Conservation (phyloP, 2,329 filamentous ascomycete genomes). For the Chaetomiaceae sp. region DNA sequence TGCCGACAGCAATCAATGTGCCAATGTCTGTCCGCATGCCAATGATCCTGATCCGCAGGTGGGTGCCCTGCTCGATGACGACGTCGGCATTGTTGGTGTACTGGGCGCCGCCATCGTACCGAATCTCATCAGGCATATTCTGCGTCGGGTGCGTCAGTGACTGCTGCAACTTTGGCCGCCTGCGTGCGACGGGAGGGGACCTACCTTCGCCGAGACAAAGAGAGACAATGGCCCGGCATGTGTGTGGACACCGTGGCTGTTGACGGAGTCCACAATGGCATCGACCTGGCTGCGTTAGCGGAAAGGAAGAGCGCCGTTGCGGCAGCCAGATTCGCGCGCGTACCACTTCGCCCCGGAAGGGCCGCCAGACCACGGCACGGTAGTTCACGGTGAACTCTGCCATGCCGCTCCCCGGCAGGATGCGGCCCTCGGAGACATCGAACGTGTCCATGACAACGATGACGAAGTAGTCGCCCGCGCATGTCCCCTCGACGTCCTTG, state of each 20-base stretch:
- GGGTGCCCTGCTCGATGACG: slow-evolving; percentile 88
- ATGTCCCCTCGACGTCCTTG: slow-evolving; percentile 90
- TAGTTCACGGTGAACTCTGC: slow-evolving; percentile 95
- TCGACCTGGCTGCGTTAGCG: slow-evolving; percentile 63
- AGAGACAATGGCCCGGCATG: slow-evolving; percentile 73
- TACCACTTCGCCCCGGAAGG: slow-evolving; percentile 97
- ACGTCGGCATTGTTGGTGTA: slow-evolving; percentile 95
- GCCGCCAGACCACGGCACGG: slow-evolving; percentile 93
- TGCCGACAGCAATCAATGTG: slow-evolving; percentile 94
- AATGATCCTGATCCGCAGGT: slow-evolving; percentile 90
- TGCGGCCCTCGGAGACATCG: slow-evolving; percentile 88
- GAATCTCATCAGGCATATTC: slow-evolving; percentile 88
- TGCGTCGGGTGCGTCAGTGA: slow-evolving; percentile 4
- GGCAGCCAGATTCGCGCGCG: slow-evolving; percentile 33
- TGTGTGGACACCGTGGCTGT: slow-evolving; percentile 86
- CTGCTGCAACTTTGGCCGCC: neutral
- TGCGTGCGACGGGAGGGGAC: slow-evolving; percentile 25
- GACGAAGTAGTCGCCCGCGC: slow-evolving; percentile 94
- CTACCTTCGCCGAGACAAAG: slow-evolving; percentile 79
- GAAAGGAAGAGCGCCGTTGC: neutral
- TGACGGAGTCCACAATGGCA: slow-evolving; percentile 86
- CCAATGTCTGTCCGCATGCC: slow-evolving; percentile 90
- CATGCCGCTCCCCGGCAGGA: slow-evolving; percentile 84
- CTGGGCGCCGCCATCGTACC: slow-evolving; percentile 91
- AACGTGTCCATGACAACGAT: slow-evolving; percentile 97